Base-by-base conservation (phyloP, 805 yeast species). In the Tetrapisispora iriomotensis region DNA sequence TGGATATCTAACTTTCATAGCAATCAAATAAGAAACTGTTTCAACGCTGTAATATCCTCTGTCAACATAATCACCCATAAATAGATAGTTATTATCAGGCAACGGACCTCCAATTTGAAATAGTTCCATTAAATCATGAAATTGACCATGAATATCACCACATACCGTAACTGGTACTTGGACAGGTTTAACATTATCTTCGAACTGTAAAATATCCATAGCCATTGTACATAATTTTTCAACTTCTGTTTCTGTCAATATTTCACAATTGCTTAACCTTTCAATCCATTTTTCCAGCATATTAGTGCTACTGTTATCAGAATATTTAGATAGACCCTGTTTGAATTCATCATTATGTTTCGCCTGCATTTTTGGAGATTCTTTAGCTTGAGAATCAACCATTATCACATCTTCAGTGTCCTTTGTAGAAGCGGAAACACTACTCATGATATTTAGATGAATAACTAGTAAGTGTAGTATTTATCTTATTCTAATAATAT, bases 121-220 rank as follows among this genome's bases (percentile, higher is more conserved):
- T 42, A 86, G 68, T 62, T 86, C 95, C 79, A 84, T 81, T 60
- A 86, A 70, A 66, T 86, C 96, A 58, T 86, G 95, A 61, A 86
- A 86, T 62, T 86, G 96, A 24, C 96, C 96, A 60, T 86, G 96
- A 40, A 86, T 88, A 62, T 86, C 96, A 46, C 96, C 96, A 67
- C 95, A 87, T 48, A 86, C 85, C 21, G 96, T 88, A 34, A 88
- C 96, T 4, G 97, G 97, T 9, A 85, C 88, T 45, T 76, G 77
- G 35, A 88, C 95, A 2, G 94, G 94, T 65, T 86, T 95, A 39
- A 88, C 95, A 58, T 90, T 88, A 50, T 83, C 88, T 65, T 87
- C 96, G 50, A 75, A 79, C 58, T 83, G 90, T 51, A 87, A 67
- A 33, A 86, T 88, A 47, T 85, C 95, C 45, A 79, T 75, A 15